These are phyloP conservation scores for Penicillium malachiteum DNA, from an alignment of 495 filamentous ascomycete genomes.

Conservation along the genomic window DNA sequence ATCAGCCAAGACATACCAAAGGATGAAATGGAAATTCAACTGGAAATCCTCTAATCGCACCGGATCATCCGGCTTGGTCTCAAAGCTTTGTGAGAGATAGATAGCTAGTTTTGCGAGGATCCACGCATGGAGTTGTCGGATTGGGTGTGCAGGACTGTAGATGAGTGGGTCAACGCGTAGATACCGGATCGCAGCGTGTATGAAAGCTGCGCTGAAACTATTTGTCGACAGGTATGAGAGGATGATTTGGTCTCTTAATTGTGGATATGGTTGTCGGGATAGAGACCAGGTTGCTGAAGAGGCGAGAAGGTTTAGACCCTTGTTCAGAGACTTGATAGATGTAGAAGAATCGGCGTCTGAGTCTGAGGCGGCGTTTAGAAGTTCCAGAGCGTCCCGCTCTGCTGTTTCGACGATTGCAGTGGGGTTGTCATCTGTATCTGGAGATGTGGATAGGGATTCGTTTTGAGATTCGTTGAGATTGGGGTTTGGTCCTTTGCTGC, in stretches of 20 bases:
- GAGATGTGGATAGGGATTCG: constrained; percentile 4
- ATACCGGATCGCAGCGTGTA: constrained; percentile 40
- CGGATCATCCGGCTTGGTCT: constrained; percentile 15
- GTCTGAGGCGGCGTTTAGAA: constrained; percentile 23
- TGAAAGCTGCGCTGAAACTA: constrained; percentile 34
- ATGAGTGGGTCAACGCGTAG: constrained; percentile 38
- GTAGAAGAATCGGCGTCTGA: constrained; percentile 12
- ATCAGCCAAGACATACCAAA: constrained; percentile 41
- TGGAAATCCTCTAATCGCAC: constrained; percentile 18
- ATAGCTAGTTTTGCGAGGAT: constrained; percentile 38
- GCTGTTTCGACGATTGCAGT: constrained; percentile 16
- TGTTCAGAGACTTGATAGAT: constrained; percentile 22
- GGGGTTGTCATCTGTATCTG: constrained; percentile 8
- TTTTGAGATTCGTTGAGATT: constrained; percentile 20
- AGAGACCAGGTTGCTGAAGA: constrained; percentile 27
- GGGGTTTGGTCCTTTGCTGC: constrained; percentile 26
- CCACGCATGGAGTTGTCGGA: constrained; percentile 46
- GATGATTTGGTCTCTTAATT: constrained; percentile 41
- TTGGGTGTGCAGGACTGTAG: constrained; percentile 38
- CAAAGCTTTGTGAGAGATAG: constrained; percentile 32
- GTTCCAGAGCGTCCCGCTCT: constrained; percentile 24
- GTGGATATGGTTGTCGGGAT: constrained; percentile 40
- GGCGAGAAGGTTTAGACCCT: constrained; percentile 25
- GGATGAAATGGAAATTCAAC: constrained; percentile 34
- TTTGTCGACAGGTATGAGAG: constrained; percentile 28